Base-by-base conservation (phyloP, 257 asterid genomes). In the Rhazya stricta region DNA sequence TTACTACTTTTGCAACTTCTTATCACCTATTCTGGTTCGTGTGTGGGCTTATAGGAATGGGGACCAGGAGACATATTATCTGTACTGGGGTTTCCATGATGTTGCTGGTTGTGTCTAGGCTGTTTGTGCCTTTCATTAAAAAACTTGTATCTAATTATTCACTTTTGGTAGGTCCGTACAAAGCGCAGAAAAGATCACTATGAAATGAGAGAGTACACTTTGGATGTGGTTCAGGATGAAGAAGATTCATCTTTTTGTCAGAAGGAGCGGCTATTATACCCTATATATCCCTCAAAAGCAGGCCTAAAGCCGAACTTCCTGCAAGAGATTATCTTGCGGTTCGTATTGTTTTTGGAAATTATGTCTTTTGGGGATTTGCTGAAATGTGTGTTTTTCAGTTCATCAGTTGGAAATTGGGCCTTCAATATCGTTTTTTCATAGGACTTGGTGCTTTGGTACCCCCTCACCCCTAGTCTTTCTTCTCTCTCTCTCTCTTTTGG, bases 211-310 rank as follows among this genome's bases (percentile, higher is more conserved):
- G 97, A 94, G 76, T 94, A 87, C 86, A 82, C 88, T 76, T 81
- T 94, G 42, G 97, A 94, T 81, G 84, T 84, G 71, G 88, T 92
- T 79, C 78, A 86, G 78, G 90, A 84, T 45, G 91, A 86, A 80
- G 91, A 79, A 27, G 91, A 92, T 81, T 84, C 96, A 74, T 81
- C 83, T 78, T 67, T 82, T 73, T 73, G 81, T 81, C 86, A 89
- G 54, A 83, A 87, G 86, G 96, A 90, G 87, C 89, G 89, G 83
- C 97, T 97, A 19, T 92, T 97, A 19, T 92, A 92, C 84, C 97
- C 99, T 72, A 89, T 94, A 75, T 92, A 94, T 83, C 97, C 99
- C 75, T 92, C 97, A 23, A 94, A 89, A 85, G 93, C 90, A 83
- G 97, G 96, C 81, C 86, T 94, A 30, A 92, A 78, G 71, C 89